Conservation (phyloP, 2,329 filamentous ascomycete genomes). For the Cladosporium oxysporum region DNA sequence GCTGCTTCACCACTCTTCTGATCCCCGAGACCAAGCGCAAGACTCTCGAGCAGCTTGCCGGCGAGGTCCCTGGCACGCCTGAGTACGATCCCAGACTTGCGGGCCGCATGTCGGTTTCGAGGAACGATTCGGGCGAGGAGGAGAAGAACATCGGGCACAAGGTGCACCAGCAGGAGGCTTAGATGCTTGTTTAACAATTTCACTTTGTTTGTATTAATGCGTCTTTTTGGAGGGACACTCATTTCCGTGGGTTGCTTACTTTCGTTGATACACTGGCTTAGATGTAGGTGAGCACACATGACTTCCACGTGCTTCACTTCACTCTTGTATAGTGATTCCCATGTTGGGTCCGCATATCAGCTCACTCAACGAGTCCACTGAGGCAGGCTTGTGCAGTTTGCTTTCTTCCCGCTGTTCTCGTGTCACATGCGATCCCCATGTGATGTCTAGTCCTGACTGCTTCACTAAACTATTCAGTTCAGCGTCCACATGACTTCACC, state of each 20-base stretch:
- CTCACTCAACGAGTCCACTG: no score
- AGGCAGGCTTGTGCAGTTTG: no score
- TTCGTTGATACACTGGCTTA: background rate
- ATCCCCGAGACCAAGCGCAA: slow-evolving; percentile 69
- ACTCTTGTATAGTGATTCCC: no score
- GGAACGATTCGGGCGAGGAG: slow-evolving; percentile 9
- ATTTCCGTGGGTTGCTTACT: background rate
- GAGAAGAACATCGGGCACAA: slow-evolving; percentile 8
- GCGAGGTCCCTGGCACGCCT: slow-evolving; percentile 62
- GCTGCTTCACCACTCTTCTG: slow-evolving; percentile 67
- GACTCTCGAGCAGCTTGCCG: slow-evolving; percentile 71
- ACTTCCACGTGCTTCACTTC: no score
- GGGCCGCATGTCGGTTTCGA: slow-evolving; percentile 18
- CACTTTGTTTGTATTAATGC: background rate
- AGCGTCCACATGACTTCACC: no score
- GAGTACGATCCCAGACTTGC: slow-evolving; percentile 45
- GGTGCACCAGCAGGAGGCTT: slow-evolving; percentile 1
- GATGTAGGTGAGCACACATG: background rate
- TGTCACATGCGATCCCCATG: no score
- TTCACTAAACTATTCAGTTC: no score
- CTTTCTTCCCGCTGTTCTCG: no score
- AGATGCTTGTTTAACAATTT: background rate
- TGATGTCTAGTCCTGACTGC: no score
- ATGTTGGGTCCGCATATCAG: no score
- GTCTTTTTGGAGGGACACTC: background rate